Evolutionary conservation across 441 rosid genomes (phyloP).

Genomic region (Manihot esculenta): DNA sequence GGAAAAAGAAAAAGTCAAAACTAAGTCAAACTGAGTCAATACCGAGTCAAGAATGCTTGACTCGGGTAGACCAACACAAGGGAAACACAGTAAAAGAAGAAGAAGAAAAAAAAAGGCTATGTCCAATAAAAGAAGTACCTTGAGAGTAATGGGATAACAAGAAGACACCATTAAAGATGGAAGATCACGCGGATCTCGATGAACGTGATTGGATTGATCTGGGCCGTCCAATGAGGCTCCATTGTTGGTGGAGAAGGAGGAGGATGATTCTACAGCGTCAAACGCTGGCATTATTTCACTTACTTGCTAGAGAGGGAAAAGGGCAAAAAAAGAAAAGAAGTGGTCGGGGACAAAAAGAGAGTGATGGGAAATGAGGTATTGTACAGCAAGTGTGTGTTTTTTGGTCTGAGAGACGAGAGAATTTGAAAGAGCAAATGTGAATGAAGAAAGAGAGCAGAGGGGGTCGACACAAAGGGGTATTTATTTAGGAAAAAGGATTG

Average conservation of each 20-base stretch:
- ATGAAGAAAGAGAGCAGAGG: not conserved
- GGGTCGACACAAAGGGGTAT: constrained; percentile 32
- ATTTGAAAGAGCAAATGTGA: not conserved
- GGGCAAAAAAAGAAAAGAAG: no score
- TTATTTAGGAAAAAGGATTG: constrained; percentile 30
- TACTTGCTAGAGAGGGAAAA: not conserved
- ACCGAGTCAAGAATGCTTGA: not conserved
- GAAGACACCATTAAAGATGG: constrained; percentile 49
- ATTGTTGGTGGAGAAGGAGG: constrained; percentile 18
- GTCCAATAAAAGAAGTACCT: constrained; percentile 34
- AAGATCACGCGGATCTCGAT: constrained; percentile 48
- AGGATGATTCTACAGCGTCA: constrained; percentile 25
- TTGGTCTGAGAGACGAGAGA: not conserved
- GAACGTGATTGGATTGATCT: constrained; percentile 28
- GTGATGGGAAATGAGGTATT: no score
- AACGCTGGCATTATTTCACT: constrained; percentile 41
- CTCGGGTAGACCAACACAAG: constrained; percentile 4
- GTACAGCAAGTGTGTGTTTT: not conserved
- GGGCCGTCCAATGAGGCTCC: constrained; percentile 35
- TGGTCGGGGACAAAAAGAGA: not conserved
- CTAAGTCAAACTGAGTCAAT: constrained; percentile 29
- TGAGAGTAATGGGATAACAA: constrained; percentile 68
- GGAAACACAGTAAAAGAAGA: no score
- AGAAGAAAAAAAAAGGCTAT: not conserved
- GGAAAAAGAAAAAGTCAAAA: not conserved